Conservation (phyloP, 345 rosid genomes). For the Melaleuca alternifolia region DNA sequence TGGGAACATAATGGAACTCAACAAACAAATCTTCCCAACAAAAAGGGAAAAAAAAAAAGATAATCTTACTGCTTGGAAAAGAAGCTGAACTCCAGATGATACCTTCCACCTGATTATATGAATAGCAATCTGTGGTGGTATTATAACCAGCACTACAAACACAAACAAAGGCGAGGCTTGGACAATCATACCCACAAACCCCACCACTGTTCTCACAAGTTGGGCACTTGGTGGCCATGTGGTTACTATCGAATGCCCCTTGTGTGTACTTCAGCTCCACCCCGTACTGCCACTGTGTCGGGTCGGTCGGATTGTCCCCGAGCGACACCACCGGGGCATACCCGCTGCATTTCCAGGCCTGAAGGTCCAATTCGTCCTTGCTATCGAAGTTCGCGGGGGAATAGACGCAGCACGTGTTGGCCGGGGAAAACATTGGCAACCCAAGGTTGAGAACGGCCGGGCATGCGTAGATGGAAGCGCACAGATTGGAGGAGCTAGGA, state of each 20-base stretch:
- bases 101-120: not conserved
- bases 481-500: constrained; percentile 29
- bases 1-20: not conserved
- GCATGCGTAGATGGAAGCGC: constrained; percentile 30
- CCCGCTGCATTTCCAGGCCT: constrained; percentile 13
- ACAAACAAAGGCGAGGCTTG: constrained; percentile 21
- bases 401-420: constrained; percentile 39
- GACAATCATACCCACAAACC: constrained; percentile 22
- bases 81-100: not conserved
- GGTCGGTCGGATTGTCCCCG: constrained; percentile 28
- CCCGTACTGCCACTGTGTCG: constrained; percentile 34
- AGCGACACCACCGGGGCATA: constrained; percentile 25
- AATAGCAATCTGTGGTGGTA: constrained; percentile 20
- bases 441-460: constrained; percentile 26
- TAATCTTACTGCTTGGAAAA: not conserved
- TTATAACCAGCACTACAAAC: constrained; percentile 21
- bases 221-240: constrained; percentile 22
- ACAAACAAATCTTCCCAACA: not conserved
- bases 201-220: constrained; percentile 39
- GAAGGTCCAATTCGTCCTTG: constrained; percentile 31
- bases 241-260: constrained; percentile 32
- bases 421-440: constrained; percentile 28
- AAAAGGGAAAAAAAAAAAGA: not conserved
- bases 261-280: constrained; percentile 26
- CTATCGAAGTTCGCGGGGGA: constrained; percentile 37